These are phyloP conservation scores for Suillus variegatus DNA, from an alignment of 768 basidiomycete genomes.

Conservation along the genomic window DNA sequence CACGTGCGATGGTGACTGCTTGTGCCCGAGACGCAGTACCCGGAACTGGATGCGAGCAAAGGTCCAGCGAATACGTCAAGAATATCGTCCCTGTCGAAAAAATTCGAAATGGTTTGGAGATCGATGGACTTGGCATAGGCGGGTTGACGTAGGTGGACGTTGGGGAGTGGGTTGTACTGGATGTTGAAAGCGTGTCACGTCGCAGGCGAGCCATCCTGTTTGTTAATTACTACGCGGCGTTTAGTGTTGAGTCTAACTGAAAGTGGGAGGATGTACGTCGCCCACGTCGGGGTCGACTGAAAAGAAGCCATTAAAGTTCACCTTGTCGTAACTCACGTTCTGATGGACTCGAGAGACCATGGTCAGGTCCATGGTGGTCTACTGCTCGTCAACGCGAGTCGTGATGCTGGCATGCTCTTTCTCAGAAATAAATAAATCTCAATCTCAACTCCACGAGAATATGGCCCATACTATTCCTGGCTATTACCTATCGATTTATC, in stretches of 20 bases:
- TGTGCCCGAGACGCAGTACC: slow-evolving; percentile 67
- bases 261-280: neutral
- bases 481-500: neutral
- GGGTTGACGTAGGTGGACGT: slow-evolving; percentile 9
- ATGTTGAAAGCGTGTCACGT: slow-evolving; percentile 19
- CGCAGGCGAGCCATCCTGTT: slow-evolving; percentile 29
- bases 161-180: neutral
- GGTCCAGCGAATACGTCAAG: slow-evolving; percentile 66
- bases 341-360: slow-evolving; percentile 1
- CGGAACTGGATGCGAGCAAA: slow-evolving; percentile 61
- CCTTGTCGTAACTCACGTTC: neutral
- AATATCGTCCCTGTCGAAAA: slow-evolving; percentile 83
- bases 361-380: neutral
- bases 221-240: slow-evolving; percentile 2
- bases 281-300: slow-evolving; percentile 1
- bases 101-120: slow-evolving; percentile 57
- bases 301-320: slow-evolving; percentile 3
- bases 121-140: slow-evolving; percentile 15
- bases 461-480: neutral
- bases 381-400: neutral
- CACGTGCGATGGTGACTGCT: slow-evolving; percentile 64
- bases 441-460: neutral
- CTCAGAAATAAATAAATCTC: neutral
- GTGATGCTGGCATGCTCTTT: neutral
- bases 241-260: slow-evolving; percentile 3